Percentiles rank a stretch among this genome's conserved stretches.
phyloP scores from a whole-genome alignment of 164 flowering plant species.

The Magnolia sinica region DNA sequence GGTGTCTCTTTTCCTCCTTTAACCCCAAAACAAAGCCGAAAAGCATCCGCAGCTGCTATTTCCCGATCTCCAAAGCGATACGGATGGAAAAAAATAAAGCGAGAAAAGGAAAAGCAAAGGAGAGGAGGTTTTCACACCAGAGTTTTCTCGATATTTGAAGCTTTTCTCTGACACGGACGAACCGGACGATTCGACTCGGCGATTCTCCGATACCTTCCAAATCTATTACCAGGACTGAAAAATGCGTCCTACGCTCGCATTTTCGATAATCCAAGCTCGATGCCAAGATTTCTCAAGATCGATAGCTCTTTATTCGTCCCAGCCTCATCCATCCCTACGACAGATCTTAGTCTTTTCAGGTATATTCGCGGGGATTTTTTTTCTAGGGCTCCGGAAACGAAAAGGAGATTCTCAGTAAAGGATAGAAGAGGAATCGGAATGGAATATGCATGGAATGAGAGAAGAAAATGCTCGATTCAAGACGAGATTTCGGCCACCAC shows the following conservation, averaged over 20 bases:
- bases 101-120: neutral
- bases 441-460: neutral
- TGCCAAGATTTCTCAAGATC: constrained; percentile 2
- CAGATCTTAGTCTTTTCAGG: constrained; percentile 3
- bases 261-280: constrained; percentile 1
- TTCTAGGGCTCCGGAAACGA: constrained; percentile 1
- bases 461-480: neutral
- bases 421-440: too few species aligned
- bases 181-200: constrained; percentile 8
- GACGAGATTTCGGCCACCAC: constrained; percentile 5
- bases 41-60: neutral
- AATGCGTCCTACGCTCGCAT: neutral
- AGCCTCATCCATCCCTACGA: constrained; percentile 1
- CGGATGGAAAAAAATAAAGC: neutral
- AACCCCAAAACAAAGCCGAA: constrained; percentile 10
- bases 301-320: neutral
- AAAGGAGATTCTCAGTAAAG: neutral
- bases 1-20: neutral
- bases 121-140: constrained; percentile 3
- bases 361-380: too few species aligned
- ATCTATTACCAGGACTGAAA: neutral
- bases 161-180: constrained; percentile 5
- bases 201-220: neutral
- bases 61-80: constrained; percentile 8
- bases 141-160: constrained; percentile 5